A percentile compares a stretch with the other conserved stretches of the same genome.
phyloP scores from a whole-genome alignment of 2,329 filamentous ascomycete species.

The Monosporascus cannonballus region DNA sequence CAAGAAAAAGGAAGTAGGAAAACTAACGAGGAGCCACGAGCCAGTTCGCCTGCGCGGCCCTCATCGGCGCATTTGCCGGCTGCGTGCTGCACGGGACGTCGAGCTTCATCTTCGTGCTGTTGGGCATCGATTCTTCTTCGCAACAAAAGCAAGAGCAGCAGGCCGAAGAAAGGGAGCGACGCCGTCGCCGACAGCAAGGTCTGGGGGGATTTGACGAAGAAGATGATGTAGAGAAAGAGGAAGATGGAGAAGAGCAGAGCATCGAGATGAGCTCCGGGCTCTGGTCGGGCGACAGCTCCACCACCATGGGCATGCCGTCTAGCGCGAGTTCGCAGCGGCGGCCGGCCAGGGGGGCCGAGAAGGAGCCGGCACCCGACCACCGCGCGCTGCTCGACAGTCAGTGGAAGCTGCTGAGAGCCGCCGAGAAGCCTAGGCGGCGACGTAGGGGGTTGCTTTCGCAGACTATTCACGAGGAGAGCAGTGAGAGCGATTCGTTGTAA shows the following conservation, averaged over 20 bases:
- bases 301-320: conserved; percentile 1
- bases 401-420: conserved; percentile 18
- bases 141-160: conserved; percentile 5
- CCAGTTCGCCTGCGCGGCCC: conserved; percentile 23
- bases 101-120: conserved; percentile 20
- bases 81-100: conserved; percentile 21
- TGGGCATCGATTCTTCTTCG: conserved; percentile 17
- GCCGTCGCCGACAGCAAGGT: not conserved
- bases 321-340: not conserved
- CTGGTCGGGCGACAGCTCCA: conserved; percentile 7
- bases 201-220: conserved; percentile 3
- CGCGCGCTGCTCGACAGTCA: conserved; percentile 18
- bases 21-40: conserved; percentile 2
- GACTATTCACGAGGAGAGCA: conserved; percentile 68
- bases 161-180: not conserved
- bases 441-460: conserved; percentile 51
- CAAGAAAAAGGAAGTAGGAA: not conserved
- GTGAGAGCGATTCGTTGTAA: conserved; percentile 41
- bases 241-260: not conserved
- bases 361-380: conserved; percentile 1
- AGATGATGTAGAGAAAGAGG: conserved; percentile 5
- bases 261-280: conserved; percentile 1
- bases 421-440: conserved; percentile 32
- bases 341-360: not conserved
- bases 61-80: conserved; percentile 23